These are phyloP conservation scores for Sedum album DNA, from an alignment of 164 flowering plant species.

Conservation along the genomic window DNA sequence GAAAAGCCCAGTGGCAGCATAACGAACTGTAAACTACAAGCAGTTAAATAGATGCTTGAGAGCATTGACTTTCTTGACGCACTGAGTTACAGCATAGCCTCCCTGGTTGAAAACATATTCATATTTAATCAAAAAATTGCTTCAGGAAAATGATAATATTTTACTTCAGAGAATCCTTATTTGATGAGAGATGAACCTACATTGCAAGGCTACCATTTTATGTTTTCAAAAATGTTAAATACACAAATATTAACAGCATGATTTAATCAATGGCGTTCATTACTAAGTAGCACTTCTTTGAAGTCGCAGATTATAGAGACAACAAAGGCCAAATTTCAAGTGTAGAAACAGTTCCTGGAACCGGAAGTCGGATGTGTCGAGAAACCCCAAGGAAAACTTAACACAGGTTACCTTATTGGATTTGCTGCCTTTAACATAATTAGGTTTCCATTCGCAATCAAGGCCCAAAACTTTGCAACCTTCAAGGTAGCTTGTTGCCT, in stretches of 20 bases:
- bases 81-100: not conserved
- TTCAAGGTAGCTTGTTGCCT: conserved; percentile 56
- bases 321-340: not conserved
- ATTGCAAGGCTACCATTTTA: not conserved
- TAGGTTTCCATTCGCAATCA: conserved; percentile 99
- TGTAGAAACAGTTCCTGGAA: no score
- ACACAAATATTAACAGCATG: not conserved
- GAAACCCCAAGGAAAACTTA: not conserved
- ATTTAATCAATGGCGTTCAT: not conserved
- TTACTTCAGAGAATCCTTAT: not conserved
- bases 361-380: no score
- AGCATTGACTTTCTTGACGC: not conserved
- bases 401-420: conserved; percentile 58
- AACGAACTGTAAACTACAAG: not conserved
- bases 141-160: not conserved
- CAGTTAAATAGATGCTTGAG: not conserved
- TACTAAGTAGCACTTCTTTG: not conserved
- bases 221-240: not conserved
- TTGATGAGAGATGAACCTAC: not conserved
- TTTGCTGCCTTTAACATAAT: conserved; percentile 69
- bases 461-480: conserved; percentile 74
- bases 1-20: not conserved
- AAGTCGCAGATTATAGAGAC: not conserved
- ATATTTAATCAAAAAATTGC: no score
- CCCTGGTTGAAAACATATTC: not conserved